Evolutionary conservation across 164 flowering plant species (phyloP).

Genomic region (grape (Vitis vinifera)): ASM3070453v1 NC_081821.1:5233001-5233500

Average conservation of each 20-base stretch:
- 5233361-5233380: too few species aligned
- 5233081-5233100: constrained; percentile 23
- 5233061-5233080: constrained; percentile 18
- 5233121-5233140: constrained; percentile 44
- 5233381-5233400: too few species aligned
- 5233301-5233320: too few species aligned
- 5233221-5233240: constrained; percentile 11
- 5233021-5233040: too few species aligned
- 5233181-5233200: constrained; percentile 24
- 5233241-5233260: constrained; percentile 32
- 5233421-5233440: too few species aligned
- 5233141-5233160: constrained; percentile 31
- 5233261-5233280: constrained; percentile 22
- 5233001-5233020: too few species aligned
- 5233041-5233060: constrained; percentile 29
- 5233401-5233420: too few species aligned
- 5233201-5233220: constrained; percentile 15
- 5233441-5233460: too few species aligned
- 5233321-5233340: too few species aligned
- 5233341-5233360: too few species aligned
- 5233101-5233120: constrained; percentile 29
- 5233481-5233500: too few species aligned
- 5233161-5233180: constrained; percentile 32
- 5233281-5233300: constrained; percentile 22
- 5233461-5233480: too few species aligned